Percentiles rank a stretch among this genome's conserved stretches.
Conservation (phyloP, 371 early-diverging fungal species). For the Apophysomyces ossiformis region DNA sequence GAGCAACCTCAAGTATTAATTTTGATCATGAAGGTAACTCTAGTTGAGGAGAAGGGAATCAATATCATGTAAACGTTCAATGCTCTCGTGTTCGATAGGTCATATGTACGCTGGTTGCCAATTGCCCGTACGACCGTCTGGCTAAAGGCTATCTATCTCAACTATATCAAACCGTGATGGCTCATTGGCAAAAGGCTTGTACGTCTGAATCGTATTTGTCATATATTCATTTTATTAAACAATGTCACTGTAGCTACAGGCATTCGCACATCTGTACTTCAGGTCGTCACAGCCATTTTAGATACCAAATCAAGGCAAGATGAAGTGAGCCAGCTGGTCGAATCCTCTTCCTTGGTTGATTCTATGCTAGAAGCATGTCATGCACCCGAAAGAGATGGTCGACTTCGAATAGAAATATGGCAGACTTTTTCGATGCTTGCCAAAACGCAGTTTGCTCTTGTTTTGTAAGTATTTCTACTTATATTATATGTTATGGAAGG, state of each 20-base stretch:
- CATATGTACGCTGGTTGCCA: constrained; percentile 38
- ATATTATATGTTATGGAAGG: too few relatives aligned
- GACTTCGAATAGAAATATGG: constrained; percentile 20
- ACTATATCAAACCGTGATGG: constrained; percentile 29
- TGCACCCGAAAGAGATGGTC: constrained; percentile 4
- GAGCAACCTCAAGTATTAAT: constrained; percentile 30
- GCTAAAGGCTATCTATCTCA: constrained; percentile 38
- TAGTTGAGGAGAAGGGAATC: background rate
- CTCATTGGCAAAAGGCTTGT: constrained; percentile 25
- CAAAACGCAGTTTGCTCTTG: constrained; percentile 18
- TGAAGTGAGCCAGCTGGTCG: constrained; percentile 12
- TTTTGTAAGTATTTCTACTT: constrained; percentile 16
- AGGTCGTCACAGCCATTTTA: constrained; percentile 41
- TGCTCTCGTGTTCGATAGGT: constrained; percentile 17
- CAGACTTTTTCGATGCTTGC: constrained; percentile 24
- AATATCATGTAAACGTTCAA: background rate
- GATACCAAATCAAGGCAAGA: constrained; percentile 26
- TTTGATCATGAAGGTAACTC: constrained; percentile 38
- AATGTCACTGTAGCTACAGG: constrained; percentile 7
- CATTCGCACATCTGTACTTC: constrained; percentile 34
- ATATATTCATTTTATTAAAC: background rate
- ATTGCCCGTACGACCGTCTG: constrained; percentile 54
- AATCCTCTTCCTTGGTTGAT: constrained; percentile 12
- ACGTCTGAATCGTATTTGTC: background rate
- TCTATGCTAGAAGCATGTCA: constrained; percentile 19